Percentiles rank a stretch among this genome's conserved stretches.
Conservation (phyloP, 805 yeast species). For the Tetrapisispora taiwanensis region DNA sequence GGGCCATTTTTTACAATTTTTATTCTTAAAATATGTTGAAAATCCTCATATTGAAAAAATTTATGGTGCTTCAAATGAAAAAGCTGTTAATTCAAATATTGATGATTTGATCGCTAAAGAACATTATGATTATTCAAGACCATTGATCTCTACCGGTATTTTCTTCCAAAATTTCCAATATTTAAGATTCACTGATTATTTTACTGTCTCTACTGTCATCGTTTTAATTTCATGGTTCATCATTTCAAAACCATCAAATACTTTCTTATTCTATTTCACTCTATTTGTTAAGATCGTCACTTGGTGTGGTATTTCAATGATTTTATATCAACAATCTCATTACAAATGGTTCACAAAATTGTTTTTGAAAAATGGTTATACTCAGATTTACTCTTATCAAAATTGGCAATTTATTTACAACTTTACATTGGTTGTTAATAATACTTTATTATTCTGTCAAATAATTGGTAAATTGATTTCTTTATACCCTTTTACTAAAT, state of each 20-base stretch:
- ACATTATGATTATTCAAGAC: slow-evolving; percentile 38
- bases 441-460: slow-evolving; percentile 39
- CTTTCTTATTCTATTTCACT: slow-evolving; percentile 32
- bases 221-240: slow-evolving; percentile 32
- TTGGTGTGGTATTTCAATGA: slow-evolving; percentile 38
- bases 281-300: slow-evolving; percentile 41
- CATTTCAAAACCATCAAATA: slow-evolving; percentile 18
- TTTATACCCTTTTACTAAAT: slow-evolving; percentile 12
- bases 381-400: slow-evolving; percentile 54
- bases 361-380: slow-evolving; percentile 53
- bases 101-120: slow-evolving; percentile 31
- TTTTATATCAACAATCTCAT: slow-evolving; percentile 50
- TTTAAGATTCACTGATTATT: slow-evolving; percentile 53
- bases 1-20: slow-evolving; percentile 72
- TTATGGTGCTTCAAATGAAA: slow-evolving; percentile 39
- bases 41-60: slow-evolving; percentile 81
- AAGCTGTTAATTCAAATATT: slow-evolving; percentile 21
- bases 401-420: slow-evolving; percentile 66
- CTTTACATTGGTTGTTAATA: slow-evolving; percentile 41
- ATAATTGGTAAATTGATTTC: slow-evolving; percentile 27
- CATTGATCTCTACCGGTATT: slow-evolving; percentile 41
- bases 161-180: slow-evolving; percentile 48
- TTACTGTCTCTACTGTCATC: slow-evolving; percentile 37
- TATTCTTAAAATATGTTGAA: slow-evolving; percentile 64
- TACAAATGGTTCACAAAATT: slow-evolving; percentile 54